These are phyloP conservation scores for Nakazawaea populi DNA, from an alignment of 805 yeast species.

Conservation along the genomic window DNA sequence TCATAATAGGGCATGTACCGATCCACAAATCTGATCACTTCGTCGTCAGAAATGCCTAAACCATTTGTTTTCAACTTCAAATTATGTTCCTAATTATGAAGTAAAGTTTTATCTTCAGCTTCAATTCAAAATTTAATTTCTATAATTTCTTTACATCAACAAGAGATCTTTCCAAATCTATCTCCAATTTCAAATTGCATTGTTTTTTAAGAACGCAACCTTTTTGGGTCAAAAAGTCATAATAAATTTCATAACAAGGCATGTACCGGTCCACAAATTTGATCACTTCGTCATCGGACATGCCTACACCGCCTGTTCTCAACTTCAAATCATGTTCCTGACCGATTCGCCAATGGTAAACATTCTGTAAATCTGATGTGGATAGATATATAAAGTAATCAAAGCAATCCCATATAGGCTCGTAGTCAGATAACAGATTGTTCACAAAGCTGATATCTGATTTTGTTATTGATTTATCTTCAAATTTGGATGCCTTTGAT, in stretches of 20 bases:
- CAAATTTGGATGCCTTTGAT: slow-evolving; percentile 16
- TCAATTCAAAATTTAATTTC: too few species aligned
- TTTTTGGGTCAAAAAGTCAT: slow-evolving; percentile 29
- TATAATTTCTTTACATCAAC: too few species aligned
- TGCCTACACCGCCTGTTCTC: slow-evolving; percentile 55
- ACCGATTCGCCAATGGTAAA: slow-evolving; percentile 74
- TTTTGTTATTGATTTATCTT: background rate
- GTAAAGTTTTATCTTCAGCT: too few species aligned
- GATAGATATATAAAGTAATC: slow-evolving; percentile 57
- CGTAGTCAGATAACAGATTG: slow-evolving; percentile 42
- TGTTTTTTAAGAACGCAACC: slow-evolving; percentile 18
- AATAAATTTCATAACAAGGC: slow-evolving; percentile 78
- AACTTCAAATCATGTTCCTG: slow-evolving; percentile 61
- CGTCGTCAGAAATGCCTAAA: too few species aligned
- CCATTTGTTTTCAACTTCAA: too few species aligned
- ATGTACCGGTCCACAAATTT: slow-evolving; percentile 76
- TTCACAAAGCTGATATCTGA: slow-evolving; percentile 39
- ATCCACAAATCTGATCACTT: too few species aligned
- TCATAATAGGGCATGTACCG: too few species aligned
- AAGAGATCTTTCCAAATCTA: slow-evolving; percentile 6
- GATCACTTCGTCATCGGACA: slow-evolving; percentile 68
- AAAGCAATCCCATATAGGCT: slow-evolving; percentile 48
- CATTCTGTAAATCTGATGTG: slow-evolving; percentile 54
- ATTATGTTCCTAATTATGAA: too few species aligned
- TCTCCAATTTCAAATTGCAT: slow-evolving; percentile 10